Conservation (phyloP, 306 rosid species). For the Castanospermum australe region DNA sequence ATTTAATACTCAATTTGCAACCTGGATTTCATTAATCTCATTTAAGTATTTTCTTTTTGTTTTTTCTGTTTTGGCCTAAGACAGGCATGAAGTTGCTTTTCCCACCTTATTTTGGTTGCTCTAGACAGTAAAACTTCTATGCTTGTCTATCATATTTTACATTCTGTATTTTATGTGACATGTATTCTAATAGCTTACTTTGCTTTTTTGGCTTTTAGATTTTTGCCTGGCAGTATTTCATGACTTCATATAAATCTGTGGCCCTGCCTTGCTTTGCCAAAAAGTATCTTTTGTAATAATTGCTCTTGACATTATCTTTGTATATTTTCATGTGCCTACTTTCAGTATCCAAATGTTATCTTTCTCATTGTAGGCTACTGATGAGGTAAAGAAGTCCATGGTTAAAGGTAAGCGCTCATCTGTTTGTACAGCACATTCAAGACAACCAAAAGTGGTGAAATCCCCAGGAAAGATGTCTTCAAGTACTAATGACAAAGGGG, state of each 20-base stretch:
- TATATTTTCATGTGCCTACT: conserved; percentile 27
- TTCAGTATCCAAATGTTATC: conserved; percentile 18
- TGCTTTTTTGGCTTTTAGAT: conserved; percentile 2
- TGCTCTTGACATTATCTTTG: neutral
- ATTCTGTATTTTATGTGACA: neutral
- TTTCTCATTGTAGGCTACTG: conserved; percentile 52
- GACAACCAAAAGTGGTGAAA: conserved; percentile 48
- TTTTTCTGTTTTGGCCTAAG: neutral
- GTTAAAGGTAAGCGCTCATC: conserved; percentile 74
- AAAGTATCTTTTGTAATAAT: neutral
- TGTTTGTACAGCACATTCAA: conserved; percentile 47
- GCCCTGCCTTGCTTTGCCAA: conserved; percentile 11
- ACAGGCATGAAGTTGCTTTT: neutral
- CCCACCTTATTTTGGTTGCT: conserved; percentile 2
- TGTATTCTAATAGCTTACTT: neutral
- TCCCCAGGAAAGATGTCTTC: conserved; percentile 47
- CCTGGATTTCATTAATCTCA: neutral
- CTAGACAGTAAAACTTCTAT: conserved; percentile 3
- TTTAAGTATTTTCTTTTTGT: neutral
- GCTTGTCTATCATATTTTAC: conserved; percentile 1
- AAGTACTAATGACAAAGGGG: conserved; percentile 42
- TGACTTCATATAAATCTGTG: neutral
- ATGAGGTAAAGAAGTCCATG: conserved; percentile 52
- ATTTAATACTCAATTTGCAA: neutral
- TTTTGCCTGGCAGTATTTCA: neutral